phyloP scores from a whole-genome alignment of 495 filamentous ascomycete genomes.

The Bathelium albidoporum region DNA sequence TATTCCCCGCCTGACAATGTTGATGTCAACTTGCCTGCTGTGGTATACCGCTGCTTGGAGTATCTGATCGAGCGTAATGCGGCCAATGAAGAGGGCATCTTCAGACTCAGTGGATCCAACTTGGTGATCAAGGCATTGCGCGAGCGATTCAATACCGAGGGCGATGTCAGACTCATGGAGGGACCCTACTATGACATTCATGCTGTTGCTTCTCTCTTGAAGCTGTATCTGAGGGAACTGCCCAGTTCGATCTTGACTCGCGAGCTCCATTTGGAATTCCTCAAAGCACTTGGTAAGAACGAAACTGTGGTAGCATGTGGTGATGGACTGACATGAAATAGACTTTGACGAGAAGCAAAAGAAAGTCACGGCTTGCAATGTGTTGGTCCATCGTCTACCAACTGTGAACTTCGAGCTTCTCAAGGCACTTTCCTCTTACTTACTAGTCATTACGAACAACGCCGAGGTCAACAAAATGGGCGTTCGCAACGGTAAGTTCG shows the following conservation, averaged over 20 bases:
- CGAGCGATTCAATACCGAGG: constrained; percentile 87
- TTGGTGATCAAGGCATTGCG: constrained; percentile 82
- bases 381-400: constrained; percentile 75
- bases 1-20: constrained; percentile 63
- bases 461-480: constrained; percentile 95
- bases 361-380: constrained; percentile 74
- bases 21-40: constrained; percentile 70
- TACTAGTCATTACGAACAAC: constrained; percentile 83
- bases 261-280: constrained; percentile 81
- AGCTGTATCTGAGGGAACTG: constrained; percentile 86
- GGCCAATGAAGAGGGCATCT: constrained; percentile 83
- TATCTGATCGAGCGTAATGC: constrained; percentile 81
- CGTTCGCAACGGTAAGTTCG: constrained; percentile 58
- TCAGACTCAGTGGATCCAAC: constrained; percentile 89
- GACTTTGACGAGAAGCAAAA: constrained; percentile 58
- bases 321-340: too few relatives aligned
- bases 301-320: too few relatives aligned
- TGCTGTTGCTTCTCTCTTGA: constrained; percentile 87
- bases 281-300: constrained; percentile 61
- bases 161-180: constrained; percentile 82
- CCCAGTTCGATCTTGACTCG: constrained; percentile 83
- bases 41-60: constrained; percentile 92
- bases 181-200: constrained; percentile 91
- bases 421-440: constrained; percentile 69
- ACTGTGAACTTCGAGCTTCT: constrained; percentile 69